Evolutionary conservation across 2,329 filamentous ascomycete genomes (phyloP).

Genomic region (Scortechinia acanthostroma): DNA sequence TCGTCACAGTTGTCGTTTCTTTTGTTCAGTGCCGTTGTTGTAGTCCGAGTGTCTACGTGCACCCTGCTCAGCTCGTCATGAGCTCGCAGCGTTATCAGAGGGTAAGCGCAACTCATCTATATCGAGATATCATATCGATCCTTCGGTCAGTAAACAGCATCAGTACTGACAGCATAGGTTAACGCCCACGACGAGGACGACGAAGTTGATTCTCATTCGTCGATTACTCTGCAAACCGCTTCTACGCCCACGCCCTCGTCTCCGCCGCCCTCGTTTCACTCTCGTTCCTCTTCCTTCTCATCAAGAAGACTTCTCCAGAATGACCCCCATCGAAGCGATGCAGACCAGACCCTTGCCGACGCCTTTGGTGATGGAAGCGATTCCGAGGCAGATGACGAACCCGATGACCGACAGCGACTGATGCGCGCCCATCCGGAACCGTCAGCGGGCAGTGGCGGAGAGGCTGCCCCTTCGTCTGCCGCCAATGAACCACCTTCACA

Average conservation of each 20-base stretch:
- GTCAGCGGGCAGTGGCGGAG: no score
- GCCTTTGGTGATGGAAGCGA: background rate
- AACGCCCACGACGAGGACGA: background rate
- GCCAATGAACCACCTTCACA: no score
- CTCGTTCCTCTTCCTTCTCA: background rate
- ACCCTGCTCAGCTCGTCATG: conserved; percentile 29
- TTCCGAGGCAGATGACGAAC: background rate
- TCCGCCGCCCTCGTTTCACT: background rate
- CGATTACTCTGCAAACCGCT: background rate
- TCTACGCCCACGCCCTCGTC: background rate
- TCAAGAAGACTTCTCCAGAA: background rate
- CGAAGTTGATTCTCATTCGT: background rate
- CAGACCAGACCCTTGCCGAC: background rate
- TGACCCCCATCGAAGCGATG: background rate
- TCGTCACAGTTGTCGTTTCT: no score
- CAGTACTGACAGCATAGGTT: background rate
- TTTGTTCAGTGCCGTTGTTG: no score
- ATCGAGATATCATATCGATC: no score
- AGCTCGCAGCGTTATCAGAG: conserved; percentile 37
- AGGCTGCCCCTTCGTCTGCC: no score
- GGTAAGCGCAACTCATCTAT: conserved; percentile 22
- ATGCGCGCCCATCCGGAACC: background rate
- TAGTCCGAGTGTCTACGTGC: no score
- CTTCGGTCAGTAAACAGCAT: no score
- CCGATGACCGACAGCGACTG: background rate